These are phyloP conservation scores for Staphylotrichum longicolle DNA, from an alignment of 495 filamentous ascomycete genomes.

Conservation along the genomic window DNA sequence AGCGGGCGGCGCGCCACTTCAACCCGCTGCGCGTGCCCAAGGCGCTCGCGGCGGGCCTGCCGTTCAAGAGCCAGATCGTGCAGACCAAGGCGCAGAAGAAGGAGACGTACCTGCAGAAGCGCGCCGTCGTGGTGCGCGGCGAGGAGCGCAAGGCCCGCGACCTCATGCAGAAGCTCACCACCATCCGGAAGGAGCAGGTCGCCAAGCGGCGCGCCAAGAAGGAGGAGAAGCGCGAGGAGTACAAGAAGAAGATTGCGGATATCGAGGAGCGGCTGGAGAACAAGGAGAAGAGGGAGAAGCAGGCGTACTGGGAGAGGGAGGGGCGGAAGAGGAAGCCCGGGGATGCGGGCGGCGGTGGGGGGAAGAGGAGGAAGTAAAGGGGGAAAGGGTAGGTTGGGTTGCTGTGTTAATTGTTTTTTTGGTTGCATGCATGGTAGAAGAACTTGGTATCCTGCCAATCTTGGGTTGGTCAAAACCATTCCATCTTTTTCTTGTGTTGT, in stretches of 20 bases:
- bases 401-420: too few species aligned
- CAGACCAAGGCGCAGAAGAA: conserved; percentile 74
- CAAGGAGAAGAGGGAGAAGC: conserved; percentile 83
- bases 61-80: conserved; percentile 88
- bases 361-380: conserved; percentile 59
- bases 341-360: conserved; percentile 60
- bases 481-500: too few species aligned
- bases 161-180: conserved; percentile 91
- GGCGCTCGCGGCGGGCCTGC: conserved; percentile 77
- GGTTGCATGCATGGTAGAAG: too few species aligned
- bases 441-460: too few species aligned
- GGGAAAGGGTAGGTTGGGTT: too few species aligned
- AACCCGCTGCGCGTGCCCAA: conserved; percentile 89
- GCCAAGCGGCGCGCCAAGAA: conserved; percentile 78
- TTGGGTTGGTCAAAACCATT: too few species aligned
- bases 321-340: conserved; percentile 85
- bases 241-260: conserved; percentile 76
- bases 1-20: conserved; percentile 80
- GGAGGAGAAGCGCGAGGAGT: conserved; percentile 74
- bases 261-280: conserved; percentile 75
- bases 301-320: conserved; percentile 90
- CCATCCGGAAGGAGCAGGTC: conserved; percentile 84
- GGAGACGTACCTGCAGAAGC: conserved; percentile 89
- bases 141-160: conserved; percentile 88
- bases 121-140: conserved; percentile 71